phyloP scores from a whole-genome alignment of 163 green algal genomes.

The Smithsoniella earleae region DNA sequence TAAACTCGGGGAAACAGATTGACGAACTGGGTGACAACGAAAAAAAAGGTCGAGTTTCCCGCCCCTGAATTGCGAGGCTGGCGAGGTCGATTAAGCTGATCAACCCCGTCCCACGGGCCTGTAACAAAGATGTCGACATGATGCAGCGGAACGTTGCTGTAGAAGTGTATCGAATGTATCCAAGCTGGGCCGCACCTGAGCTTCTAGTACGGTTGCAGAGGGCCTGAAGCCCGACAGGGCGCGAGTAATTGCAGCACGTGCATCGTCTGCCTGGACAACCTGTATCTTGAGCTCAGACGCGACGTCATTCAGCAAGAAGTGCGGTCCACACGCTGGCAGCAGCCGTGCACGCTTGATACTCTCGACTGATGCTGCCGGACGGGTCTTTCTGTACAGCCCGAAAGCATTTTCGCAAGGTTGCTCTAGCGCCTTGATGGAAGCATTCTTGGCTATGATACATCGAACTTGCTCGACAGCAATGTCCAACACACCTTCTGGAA shows the following conservation, averaged over 20 bases:
- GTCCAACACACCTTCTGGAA: conserved; percentile 63
- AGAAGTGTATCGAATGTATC: too few relatives aligned
- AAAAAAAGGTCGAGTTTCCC: too few relatives aligned
- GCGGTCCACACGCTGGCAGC: conserved; percentile 53
- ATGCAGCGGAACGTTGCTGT: too few relatives aligned
- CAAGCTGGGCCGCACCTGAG: conserved; percentile 48
- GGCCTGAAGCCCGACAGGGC: conserved; percentile 63
- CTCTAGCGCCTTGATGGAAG: conserved; percentile 47
- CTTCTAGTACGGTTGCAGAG: conserved; percentile 74
- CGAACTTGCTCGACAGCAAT: conserved; percentile 56
- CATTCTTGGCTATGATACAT: conserved; percentile 38
- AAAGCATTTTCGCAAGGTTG: conserved; percentile 62
- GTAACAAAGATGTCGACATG: too few relatives aligned
- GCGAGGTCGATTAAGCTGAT: too few relatives aligned
- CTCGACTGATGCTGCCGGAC: conserved; percentile 62
- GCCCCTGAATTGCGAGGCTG: too few relatives aligned
- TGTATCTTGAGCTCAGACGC: conserved; percentile 35
- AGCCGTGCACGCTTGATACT: conserved; percentile 54
- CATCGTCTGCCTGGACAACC: background rate
- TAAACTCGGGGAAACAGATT: too few relatives aligned
- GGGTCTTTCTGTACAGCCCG: conserved; percentile 75
- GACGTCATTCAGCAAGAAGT: conserved; percentile 63
- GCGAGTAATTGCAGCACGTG: conserved; percentile 22
- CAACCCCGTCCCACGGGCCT: too few relatives aligned
- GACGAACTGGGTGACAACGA: too few relatives aligned